Percentiles rank a stretch among this genome's conserved stretches.
These are phyloP conservation scores for Blastobotrys americana DNA, from an alignment of 805 yeast species.

Conservation along the genomic window DNA sequence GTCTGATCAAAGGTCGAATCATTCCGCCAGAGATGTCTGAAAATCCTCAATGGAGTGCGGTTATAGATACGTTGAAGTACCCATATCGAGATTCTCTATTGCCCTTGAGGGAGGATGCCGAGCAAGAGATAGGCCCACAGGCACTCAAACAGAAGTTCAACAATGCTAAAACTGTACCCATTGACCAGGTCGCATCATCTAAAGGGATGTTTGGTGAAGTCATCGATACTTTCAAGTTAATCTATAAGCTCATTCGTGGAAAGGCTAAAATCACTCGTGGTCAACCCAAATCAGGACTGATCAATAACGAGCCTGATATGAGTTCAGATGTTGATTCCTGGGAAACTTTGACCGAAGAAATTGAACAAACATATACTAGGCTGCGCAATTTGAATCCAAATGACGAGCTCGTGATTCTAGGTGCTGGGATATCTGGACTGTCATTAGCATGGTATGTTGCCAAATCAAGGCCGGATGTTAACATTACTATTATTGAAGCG, in stretches of 20 bases:
- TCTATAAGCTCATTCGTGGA: slow-evolving; percentile 1
- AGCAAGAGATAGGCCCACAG: background rate
- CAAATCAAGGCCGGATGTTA: slow-evolving; percentile 69
- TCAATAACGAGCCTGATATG: background rate
- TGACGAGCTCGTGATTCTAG: slow-evolving; percentile 59
- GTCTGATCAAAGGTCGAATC: slow-evolving; percentile 2
- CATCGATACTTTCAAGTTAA: slow-evolving; percentile 2
- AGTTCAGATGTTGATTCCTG: slow-evolving; percentile 16
- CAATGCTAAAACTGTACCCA: background rate
- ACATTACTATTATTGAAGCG: slow-evolving; percentile 56
- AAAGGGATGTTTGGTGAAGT: background rate
- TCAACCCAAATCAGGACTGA: slow-evolving; percentile 1
- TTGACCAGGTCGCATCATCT: background rate
- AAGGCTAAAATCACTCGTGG: slow-evolving; percentile 1
- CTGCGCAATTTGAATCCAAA: slow-evolving; percentile 27
- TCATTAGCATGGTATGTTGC: slow-evolving; percentile 41
- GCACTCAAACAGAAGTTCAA: background rate
- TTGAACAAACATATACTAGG: slow-evolving; percentile 24
- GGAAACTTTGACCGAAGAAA: slow-evolving; percentile 25
- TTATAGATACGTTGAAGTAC: slow-evolving; percentile 2
- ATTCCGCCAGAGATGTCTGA: slow-evolving; percentile 1
- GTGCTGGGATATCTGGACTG: slow-evolving; percentile 86
- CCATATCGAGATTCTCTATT: slow-evolving; percentile 5
- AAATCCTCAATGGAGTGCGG: slow-evolving; percentile 2
- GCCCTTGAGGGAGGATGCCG: too few relatives aligned